These are phyloP conservation scores for Rhizodiscina lignyota DNA, from an alignment of 495 filamentous ascomycete genomes.

Conservation along the genomic window DNA sequence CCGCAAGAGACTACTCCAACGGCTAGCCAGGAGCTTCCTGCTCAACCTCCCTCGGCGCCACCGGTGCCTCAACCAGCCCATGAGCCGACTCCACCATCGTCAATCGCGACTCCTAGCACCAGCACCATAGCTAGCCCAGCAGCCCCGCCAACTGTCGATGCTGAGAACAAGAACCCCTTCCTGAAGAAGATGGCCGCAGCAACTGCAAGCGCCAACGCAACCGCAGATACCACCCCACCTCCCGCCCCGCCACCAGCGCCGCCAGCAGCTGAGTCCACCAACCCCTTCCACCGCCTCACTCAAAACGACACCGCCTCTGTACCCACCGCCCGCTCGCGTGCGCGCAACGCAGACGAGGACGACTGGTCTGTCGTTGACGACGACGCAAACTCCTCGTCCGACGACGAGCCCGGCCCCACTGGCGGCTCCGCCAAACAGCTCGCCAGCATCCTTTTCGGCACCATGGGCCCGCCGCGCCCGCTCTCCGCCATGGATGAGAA, in stretches of 20 bases:
- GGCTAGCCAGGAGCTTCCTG: slow-evolving; percentile 37
- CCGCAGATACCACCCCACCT: slow-evolving; percentile 15
- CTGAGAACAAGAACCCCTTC: slow-evolving; percentile 38
- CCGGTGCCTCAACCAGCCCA: slow-evolving; percentile 8
- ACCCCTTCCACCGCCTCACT: slow-evolving; percentile 87
- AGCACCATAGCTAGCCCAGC: slow-evolving; percentile 27
- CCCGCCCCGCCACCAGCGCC: slow-evolving; percentile 22
- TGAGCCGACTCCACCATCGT: slow-evolving; percentile 12
- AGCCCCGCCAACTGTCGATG: slow-evolving; percentile 25
- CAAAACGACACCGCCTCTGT: slow-evolving; percentile 29
- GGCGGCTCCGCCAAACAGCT: slow-evolving; percentile 78
- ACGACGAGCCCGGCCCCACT: slow-evolving; percentile 54
- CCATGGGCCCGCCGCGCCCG: slow-evolving; percentile 88
- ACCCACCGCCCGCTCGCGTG: slow-evolving; percentile 32
- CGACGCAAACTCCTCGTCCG: slow-evolving; percentile 44
- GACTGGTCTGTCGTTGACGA: slow-evolving; percentile 76
- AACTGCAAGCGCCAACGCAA: slow-evolving; percentile 16
- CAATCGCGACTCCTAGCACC: slow-evolving; percentile 15
- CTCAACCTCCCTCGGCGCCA: slow-evolving; percentile 16
- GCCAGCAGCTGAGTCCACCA: slow-evolving; percentile 45
- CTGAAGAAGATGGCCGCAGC: slow-evolving; percentile 50
- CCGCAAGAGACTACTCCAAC: slow-evolving; percentile 73
- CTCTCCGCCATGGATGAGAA: slow-evolving; percentile 66
- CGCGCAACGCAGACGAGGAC: slow-evolving; percentile 61
- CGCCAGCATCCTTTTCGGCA: slow-evolving; percentile 82